A percentile compares a stretch with the other conserved stretches of the same genome.
Conservation (phyloP, 2,329 filamentous ascomycete genomes). For the Ophiostoma perfectum region DNA sequence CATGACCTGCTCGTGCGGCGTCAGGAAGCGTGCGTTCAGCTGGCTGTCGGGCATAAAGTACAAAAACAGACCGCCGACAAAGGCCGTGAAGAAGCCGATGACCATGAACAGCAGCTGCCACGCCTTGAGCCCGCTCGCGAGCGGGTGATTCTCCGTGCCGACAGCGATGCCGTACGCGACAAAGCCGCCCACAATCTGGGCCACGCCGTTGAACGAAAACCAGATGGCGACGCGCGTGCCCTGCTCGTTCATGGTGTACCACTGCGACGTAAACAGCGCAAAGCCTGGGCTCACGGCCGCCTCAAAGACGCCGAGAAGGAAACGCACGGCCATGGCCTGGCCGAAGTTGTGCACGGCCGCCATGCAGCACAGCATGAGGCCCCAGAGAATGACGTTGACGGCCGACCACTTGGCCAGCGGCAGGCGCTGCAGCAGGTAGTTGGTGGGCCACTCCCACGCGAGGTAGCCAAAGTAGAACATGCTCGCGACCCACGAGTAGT, state of each 20-base stretch:
- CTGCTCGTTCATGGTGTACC: constrained; percentile 68
- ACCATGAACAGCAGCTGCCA: constrained; percentile 61
- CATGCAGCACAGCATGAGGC: constrained; percentile 52
- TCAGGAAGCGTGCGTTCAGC: constrained; percentile 44
- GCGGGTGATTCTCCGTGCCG: constrained; percentile 41
- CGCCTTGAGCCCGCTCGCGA: constrained; percentile 38
- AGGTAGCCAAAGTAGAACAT: constrained; percentile 46
- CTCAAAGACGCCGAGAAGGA: constrained; percentile 65
- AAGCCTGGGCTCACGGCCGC: constrained; percentile 64
- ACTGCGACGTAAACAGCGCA: constrained; percentile 61
- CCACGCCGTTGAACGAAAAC: constrained; percentile 54
- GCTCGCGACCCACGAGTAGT: constrained; percentile 48
- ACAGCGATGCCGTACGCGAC: constrained; percentile 42
- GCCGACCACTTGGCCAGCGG: constrained; percentile 63
- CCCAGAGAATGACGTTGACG: constrained; percentile 60
- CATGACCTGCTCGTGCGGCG: constrained; percentile 54
- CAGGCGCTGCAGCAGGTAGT: constrained; percentile 56
- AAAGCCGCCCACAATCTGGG: constrained; percentile 38
- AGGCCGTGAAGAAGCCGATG: constrained; percentile 47
- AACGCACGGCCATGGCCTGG: constrained; percentile 58
- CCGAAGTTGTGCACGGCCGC: constrained; percentile 56
- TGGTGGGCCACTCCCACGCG: constrained; percentile 62
- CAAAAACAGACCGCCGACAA: constrained; percentile 44
- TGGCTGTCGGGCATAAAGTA: constrained; percentile 44
- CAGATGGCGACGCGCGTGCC: constrained; percentile 58